Conservation (phyloP, 2,329 filamentous ascomycete species). For the Niveomyces coronatus region DNA sequence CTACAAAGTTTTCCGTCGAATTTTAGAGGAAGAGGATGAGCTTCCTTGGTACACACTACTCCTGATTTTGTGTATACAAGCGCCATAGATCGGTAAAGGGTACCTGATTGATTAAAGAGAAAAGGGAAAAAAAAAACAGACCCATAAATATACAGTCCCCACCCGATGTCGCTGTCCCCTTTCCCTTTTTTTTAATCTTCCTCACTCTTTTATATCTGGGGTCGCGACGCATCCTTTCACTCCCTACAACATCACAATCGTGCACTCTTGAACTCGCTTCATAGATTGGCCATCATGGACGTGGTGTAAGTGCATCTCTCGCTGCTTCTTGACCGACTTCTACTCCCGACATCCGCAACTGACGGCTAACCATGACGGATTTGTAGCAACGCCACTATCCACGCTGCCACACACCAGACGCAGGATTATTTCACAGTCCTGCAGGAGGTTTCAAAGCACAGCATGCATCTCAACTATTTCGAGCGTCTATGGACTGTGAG, state of each 20-base stretch:
- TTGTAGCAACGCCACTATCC: constrained; percentile 40
- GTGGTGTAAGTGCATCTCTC: constrained; percentile 18
- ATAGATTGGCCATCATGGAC: constrained; percentile 21
- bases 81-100: too few relatives aligned
- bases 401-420: constrained; percentile 37
- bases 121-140: constrained; percentile 6
- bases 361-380: constrained; percentile 1
- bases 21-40: too few relatives aligned
- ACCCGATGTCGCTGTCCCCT: too few relatives aligned
- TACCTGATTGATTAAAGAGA: too few relatives aligned
- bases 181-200: neutral
- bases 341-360: neutral
- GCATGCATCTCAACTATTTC: constrained; percentile 75
- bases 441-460: constrained; percentile 57
- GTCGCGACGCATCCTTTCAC: neutral
- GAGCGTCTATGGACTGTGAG: constrained; percentile 82
- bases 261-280: neutral
- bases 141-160: too few relatives aligned
- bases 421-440: constrained; percentile 46
- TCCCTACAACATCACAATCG: neutral
- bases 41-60: too few relatives aligned
- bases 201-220: constrained; percentile 4
- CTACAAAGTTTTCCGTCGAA: too few relatives aligned
- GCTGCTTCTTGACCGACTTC: neutral
- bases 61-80: too few relatives aligned